A percentile compares a stretch with the other conserved stretches of the same genome.
These are phyloP conservation scores for Exobasidium rhododendri DNA, from an alignment of 1,284 basidiomycete species.

Conservation along the genomic window DNA sequence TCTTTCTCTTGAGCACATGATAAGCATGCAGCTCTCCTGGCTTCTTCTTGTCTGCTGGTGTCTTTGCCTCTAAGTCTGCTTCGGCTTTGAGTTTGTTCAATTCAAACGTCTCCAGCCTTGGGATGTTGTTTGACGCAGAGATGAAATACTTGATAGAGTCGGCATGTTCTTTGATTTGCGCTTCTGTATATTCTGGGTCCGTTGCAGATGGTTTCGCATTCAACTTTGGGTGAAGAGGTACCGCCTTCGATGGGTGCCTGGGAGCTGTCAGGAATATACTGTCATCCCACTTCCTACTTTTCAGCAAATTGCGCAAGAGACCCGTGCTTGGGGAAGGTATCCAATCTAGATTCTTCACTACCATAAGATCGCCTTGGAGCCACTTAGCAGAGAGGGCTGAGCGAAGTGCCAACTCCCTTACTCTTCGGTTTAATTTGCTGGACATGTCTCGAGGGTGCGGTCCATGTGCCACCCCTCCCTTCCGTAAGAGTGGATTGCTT, in stretches of 20 bases:
- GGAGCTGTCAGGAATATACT: constrained; percentile 52
- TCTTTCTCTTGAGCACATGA: constrained; percentile 44
- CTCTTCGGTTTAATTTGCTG: constrained; percentile 82
- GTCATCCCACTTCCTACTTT: constrained; percentile 42
- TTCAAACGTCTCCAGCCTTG: constrained; percentile 40
- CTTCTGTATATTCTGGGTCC: constrained; percentile 41
- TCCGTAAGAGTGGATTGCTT: constrained; percentile 82
- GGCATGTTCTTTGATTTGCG: constrained; percentile 36
- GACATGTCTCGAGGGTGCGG: constrained; percentile 86
- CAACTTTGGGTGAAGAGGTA: constrained; percentile 2
- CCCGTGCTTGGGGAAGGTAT: constrained; percentile 46
- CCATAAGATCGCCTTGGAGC: constrained; percentile 69
- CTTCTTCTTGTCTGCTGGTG: constrained; percentile 43
- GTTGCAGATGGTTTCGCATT: constrained; percentile 31
- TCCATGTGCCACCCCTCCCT: constrained; percentile 87
- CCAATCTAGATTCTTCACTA: constrained; percentile 64
- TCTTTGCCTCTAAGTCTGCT: constrained; percentile 25
- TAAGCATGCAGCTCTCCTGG: constrained; percentile 54
- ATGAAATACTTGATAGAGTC: constrained; percentile 39
- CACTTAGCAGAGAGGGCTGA: constrained; percentile 79
- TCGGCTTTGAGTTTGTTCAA: constrained; percentile 44
- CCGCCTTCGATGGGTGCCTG: constrained; percentile 15
- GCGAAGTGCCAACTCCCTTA: constrained; percentile 86
- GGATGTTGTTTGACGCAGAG: constrained; percentile 42
- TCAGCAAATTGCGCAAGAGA: constrained; percentile 35